phyloP scores from a whole-genome alignment of 1,284 basidiomycete genomes.

The Fomitopsis betulina region DNA sequence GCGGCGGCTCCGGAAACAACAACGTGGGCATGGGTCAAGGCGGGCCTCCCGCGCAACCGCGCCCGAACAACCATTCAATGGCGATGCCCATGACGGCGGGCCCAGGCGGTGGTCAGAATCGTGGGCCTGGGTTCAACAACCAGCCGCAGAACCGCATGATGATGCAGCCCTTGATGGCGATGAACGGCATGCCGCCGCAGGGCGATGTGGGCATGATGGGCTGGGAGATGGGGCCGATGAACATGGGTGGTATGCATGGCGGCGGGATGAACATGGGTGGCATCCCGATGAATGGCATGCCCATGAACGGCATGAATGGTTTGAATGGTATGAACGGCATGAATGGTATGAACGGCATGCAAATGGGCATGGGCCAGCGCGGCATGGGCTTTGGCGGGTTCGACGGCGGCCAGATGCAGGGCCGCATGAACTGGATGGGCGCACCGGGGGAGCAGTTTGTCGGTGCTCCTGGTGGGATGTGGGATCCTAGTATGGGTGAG shows the following conservation, averaged over 20 bases:
- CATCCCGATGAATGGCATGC: slow-evolving; percentile 13
- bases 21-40: slow-evolving; percentile 13
- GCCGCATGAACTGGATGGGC: slow-evolving; percentile 26
- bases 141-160: slow-evolving; percentile 37
- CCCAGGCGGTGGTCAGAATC: slow-evolving; percentile 5
- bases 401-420: slow-evolving; percentile 9
- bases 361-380: slow-evolving; percentile 20
- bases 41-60: slow-evolving; percentile 8
- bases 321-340: slow-evolving; percentile 15
- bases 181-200: slow-evolving; percentile 25
- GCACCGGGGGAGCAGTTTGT: slow-evolving; percentile 21
- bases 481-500: slow-evolving; percentile 22
- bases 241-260: slow-evolving; percentile 13
- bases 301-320: slow-evolving; percentile 15
- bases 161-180: slow-evolving; percentile 39
- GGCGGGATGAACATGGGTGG: not conserved
- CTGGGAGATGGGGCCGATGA: slow-evolving; percentile 12
- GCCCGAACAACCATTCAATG: slow-evolving; percentile 22
- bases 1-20: slow-evolving; percentile 31
- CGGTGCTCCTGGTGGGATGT: slow-evolving; percentile 19
- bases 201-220: slow-evolving; percentile 22
- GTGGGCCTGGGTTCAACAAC: slow-evolving; percentile 16
- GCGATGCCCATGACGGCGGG: slow-evolving; percentile 16
- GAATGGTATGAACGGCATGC: slow-evolving; percentile 22
- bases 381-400: slow-evolving; percentile 10